Evolutionary conservation across 2,329 filamentous ascomycete species (phyloP).

Genomic region (Simplicillium aogashimaense): DNA sequence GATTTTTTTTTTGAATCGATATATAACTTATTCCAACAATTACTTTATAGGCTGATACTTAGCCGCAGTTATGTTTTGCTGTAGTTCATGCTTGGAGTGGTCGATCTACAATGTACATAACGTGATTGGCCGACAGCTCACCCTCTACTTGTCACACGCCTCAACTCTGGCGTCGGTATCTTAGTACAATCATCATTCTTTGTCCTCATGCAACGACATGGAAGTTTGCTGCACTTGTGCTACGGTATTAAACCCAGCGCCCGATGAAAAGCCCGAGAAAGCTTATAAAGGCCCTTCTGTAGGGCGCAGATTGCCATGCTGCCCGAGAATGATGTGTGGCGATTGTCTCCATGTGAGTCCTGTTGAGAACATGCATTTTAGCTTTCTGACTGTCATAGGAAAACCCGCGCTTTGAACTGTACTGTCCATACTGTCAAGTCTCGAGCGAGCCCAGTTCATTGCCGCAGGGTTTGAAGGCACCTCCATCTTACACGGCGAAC

Average conservation of each 20-base stretch:
- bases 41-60: too few species aligned
- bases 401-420: conserved; percentile 57
- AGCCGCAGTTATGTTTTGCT: too few species aligned
- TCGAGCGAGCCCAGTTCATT: conserved; percentile 46
- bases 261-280: conserved; percentile 36
- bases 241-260: conserved; percentile 36
- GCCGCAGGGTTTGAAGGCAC: conserved; percentile 55
- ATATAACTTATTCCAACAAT: too few species aligned
- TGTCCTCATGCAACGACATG: conserved; percentile 12
- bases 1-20: too few species aligned
- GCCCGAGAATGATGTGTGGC: conserved; percentile 60
- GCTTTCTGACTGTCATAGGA: conserved; percentile 24
- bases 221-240: conserved; percentile 63
- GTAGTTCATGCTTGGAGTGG: too few species aligned
- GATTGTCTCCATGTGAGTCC: conserved; percentile 12
- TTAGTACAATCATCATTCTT: too few species aligned
- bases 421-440: conserved; percentile 70
- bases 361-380: too few species aligned
- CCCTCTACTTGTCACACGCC: too few species aligned
- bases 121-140: too few species aligned
- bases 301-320: conserved; percentile 58
- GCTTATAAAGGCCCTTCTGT: conserved; percentile 51
- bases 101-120: too few species aligned
- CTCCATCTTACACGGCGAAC: conserved; percentile 48
- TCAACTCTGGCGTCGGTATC: too few species aligned